These are phyloP conservation scores for Adenanthera pavonina DNA, from an alignment of 306 rosid species.

Conservation along the genomic window DNA sequence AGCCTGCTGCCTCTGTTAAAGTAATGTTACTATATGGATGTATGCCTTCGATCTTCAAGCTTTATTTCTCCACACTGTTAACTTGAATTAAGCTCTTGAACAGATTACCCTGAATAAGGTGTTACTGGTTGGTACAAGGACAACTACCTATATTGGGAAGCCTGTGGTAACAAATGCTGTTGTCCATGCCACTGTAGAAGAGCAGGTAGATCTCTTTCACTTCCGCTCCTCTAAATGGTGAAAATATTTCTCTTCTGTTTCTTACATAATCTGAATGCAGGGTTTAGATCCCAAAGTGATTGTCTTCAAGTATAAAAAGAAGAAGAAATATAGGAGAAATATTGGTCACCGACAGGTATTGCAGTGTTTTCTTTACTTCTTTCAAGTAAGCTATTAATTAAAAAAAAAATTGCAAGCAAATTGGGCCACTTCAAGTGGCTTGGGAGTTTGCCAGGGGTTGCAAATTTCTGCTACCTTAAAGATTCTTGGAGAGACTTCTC, in stretches of 20 bases:
- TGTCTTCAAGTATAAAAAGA: slow-evolving; percentile 88
- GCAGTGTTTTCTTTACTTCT: not conserved
- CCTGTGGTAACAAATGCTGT: slow-evolving; percentile 97
- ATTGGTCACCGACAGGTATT: slow-evolving; percentile 95
- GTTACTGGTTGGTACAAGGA: slow-evolving; percentile 89
- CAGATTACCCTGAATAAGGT: slow-evolving; percentile 91
- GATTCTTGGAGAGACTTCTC: slow-evolving; percentile 18
- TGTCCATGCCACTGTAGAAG: slow-evolving; percentile 95
- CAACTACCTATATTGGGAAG: slow-evolving; percentile 77
- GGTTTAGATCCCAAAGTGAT: slow-evolving; percentile 76
- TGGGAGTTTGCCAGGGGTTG: not conserved
- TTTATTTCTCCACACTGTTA: not conserved
- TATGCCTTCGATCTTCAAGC: slow-evolving; percentile 1
- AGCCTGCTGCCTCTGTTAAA: slow-evolving; percentile 13
- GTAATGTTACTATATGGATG: slow-evolving; percentile 1
- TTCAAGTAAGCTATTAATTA: slow-evolving; percentile 24
- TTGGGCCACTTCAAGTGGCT: slow-evolving; percentile 13
- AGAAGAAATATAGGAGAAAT: slow-evolving; percentile 87
- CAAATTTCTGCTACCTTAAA: not conserved
- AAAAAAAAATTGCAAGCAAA: not conserved
- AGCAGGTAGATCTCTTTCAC: slow-evolving; percentile 63
- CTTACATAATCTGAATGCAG: slow-evolving; percentile 49
- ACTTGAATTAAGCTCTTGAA: slow-evolving; percentile 37
- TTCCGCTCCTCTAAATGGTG: not conserved
- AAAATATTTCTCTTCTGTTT: slow-evolving; percentile 16